Evolutionary conservation across 1,284 basidiomycete genomes (phyloP).

Genomic region (Trichosporon sp.): DNA sequence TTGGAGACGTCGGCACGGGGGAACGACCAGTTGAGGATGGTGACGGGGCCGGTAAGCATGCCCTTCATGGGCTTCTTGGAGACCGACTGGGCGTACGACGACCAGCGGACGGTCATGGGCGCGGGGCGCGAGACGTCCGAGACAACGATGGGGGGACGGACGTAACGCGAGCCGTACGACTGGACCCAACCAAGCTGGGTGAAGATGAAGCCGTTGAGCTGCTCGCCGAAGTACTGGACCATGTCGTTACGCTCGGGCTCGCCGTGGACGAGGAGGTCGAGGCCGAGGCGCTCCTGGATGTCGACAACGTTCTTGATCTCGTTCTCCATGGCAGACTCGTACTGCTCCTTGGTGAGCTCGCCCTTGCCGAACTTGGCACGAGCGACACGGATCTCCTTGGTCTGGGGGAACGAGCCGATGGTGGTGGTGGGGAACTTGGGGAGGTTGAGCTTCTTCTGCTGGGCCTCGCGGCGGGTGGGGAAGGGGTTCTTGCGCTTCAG

Average conservation of each 20-base stretch:
- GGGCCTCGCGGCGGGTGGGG: slow-evolving; percentile 78
- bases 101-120: slow-evolving; percentile 98
- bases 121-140: slow-evolving; percentile 91
- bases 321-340: slow-evolving; percentile 98
- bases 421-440: slow-evolving; percentile 99
- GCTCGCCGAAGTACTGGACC: slow-evolving; percentile 99
- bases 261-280: slow-evolving; percentile 98
- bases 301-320: slow-evolving; percentile 91
- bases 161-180: slow-evolving; percentile 82
- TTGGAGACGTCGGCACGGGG: slow-evolving; percentile 96
- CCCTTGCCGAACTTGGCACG: slow-evolving; percentile 93
- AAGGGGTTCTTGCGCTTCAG: slow-evolving; percentile 89
- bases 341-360: slow-evolving; percentile 80
- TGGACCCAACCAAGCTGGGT: slow-evolving; percentile 97
- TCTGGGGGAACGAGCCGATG: slow-evolving; percentile 99
- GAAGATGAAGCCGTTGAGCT: slow-evolving; percentile 82
- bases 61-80: slow-evolving; percentile 98
- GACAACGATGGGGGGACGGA: slow-evolving; percentile 97
- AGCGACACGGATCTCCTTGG: slow-evolving; percentile 95
- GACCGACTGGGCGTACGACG: slow-evolving; percentile 90
- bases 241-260: slow-evolving; percentile 99
- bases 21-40: slow-evolving; percentile 99
- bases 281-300: slow-evolving; percentile 93
- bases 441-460: slow-evolving; percentile 82
- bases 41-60: slow-evolving; percentile 94